These are phyloP conservation scores for Sporothrix variecibatus DNA, from an alignment of 2,329 filamentous ascomycete species.

Conservation along the genomic window DNA sequence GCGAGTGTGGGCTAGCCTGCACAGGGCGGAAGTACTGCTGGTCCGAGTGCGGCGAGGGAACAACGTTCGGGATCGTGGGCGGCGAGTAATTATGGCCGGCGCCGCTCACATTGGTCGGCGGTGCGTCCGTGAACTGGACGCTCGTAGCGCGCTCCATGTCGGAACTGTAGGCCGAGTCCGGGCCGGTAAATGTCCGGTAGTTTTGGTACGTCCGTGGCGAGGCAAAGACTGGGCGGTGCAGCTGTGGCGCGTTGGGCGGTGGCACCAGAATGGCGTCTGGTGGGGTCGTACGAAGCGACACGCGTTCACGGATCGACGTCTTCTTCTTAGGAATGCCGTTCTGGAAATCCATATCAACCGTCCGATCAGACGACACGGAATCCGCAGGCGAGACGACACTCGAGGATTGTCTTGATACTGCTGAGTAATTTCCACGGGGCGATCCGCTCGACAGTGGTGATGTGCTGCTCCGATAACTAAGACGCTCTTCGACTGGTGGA, in stretches of 20 bases:
- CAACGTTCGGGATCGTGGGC: conserved; percentile 42
- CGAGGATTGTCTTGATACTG: background rate
- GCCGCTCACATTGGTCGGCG: conserved; percentile 31
- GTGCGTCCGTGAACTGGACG: background rate
- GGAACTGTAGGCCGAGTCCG: conserved; percentile 53
- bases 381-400: conserved; percentile 16
- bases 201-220: conserved; percentile 38
- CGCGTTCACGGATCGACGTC: conserved; percentile 55
- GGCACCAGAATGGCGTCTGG: conserved; percentile 59
- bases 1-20: conserved; percentile 63
- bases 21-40: conserved; percentile 63
- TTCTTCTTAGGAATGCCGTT: conserved; percentile 33
- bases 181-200: conserved; percentile 36
- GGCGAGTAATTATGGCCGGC: conserved; percentile 39
- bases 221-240: conserved; percentile 39
- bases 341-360: background rate
- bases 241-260: conserved; percentile 41
- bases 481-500: conserved; percentile 17
- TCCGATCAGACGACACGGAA: conserved; percentile 19
- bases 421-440: background rate
- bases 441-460: conserved; percentile 14
- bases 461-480: conserved; percentile 10
- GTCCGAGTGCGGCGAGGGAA: conserved; percentile 55
- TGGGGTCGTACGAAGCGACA: conserved; percentile 55
- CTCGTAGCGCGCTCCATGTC: conserved; percentile 46